These are phyloP conservation scores for Flagelloscypha sp. DNA, from an alignment of 768 basidiomycete genomes.

Conservation along the genomic window DNA sequence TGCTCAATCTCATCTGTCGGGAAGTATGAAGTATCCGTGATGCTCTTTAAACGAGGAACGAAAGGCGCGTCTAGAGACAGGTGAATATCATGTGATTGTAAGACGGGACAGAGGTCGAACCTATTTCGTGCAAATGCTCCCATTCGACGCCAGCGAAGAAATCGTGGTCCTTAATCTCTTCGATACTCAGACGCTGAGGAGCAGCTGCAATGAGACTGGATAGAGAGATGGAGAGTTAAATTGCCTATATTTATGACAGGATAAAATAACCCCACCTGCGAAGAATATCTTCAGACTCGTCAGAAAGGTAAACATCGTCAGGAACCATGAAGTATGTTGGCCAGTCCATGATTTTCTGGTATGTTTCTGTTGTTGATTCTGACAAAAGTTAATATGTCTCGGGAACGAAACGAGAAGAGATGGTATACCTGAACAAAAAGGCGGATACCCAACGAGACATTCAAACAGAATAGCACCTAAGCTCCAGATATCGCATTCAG, in stretches of 20 bases:
- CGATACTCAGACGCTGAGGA: constrained; percentile 69
- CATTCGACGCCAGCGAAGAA: constrained; percentile 98
- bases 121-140: constrained; percentile 75
- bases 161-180: constrained; percentile 84
- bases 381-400: constrained; percentile 15
- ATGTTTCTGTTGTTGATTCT: constrained; percentile 94
- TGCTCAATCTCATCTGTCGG: constrained; percentile 91
- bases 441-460: constrained; percentile 93
- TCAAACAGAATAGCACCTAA: constrained; percentile 98
- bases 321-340: constrained; percentile 78
- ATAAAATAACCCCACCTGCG: constrained; percentile 47
- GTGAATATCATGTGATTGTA: too few relatives aligned
- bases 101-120: too few relatives aligned
- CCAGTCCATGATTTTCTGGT: constrained; percentile 98
- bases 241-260: too few relatives aligned
- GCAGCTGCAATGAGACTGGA: constrained; percentile 74
- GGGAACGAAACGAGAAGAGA: background rate
- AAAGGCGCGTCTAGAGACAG: constrained; percentile 97
- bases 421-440: constrained; percentile 94
- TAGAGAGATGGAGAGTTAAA: constrained; percentile 3
- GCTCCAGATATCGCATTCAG: constrained; percentile 99
- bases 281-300: constrained; percentile 86
- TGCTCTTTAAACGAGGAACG: constrained; percentile 87
- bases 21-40: constrained; percentile 98
- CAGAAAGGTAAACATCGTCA: constrained; percentile 87